phyloP scores from a whole-genome alignment of 2,329 filamentous ascomycete genomes.

The Claviceps paspali region DNA sequence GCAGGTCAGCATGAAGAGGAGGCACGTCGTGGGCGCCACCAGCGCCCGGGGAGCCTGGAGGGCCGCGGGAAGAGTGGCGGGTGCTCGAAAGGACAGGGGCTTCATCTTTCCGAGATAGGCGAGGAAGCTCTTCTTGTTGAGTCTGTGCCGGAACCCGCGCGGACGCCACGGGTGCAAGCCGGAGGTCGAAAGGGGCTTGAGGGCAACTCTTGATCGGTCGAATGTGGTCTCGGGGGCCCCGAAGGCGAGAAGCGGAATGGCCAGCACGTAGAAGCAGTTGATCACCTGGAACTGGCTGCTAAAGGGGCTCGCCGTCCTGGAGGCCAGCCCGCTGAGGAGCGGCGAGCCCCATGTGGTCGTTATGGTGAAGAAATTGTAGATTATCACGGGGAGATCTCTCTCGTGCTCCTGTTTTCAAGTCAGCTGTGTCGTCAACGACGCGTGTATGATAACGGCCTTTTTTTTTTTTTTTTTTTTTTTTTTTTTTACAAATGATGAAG shows the following conservation, averaged over 20 bases:
- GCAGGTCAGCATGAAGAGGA: constrained; percentile 29
- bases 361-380: constrained; percentile 29
- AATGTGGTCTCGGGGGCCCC: constrained; percentile 38
- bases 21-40: constrained; percentile 31
- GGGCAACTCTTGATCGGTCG: constrained; percentile 21
- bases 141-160: constrained; percentile 12
- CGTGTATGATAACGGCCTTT: too few relatives aligned
- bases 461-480: too few relatives aligned
- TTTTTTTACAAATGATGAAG: too few relatives aligned
- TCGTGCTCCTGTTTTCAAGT: constrained; percentile 34
- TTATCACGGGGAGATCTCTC: constrained; percentile 26
- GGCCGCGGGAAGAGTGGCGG: constrained; percentile 15
- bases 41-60: constrained; percentile 33
- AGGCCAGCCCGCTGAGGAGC: constrained; percentile 34
- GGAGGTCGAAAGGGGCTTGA: constrained; percentile 8
- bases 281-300: constrained; percentile 36
- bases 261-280: constrained; percentile 29
- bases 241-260: constrained; percentile 31
- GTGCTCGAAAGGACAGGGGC: constrained; percentile 21
- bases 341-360: constrained; percentile 38
- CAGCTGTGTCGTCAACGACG: too few relatives aligned
- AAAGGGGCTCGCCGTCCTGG: constrained; percentile 24
- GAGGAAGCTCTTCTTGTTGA: constrained; percentile 18
- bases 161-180: constrained; percentile 10
- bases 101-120: constrained; percentile 26